These are phyloP conservation scores for Pueraria montana DNA, from an alignment of 306 rosid genomes.

Conservation along the genomic window DNA sequence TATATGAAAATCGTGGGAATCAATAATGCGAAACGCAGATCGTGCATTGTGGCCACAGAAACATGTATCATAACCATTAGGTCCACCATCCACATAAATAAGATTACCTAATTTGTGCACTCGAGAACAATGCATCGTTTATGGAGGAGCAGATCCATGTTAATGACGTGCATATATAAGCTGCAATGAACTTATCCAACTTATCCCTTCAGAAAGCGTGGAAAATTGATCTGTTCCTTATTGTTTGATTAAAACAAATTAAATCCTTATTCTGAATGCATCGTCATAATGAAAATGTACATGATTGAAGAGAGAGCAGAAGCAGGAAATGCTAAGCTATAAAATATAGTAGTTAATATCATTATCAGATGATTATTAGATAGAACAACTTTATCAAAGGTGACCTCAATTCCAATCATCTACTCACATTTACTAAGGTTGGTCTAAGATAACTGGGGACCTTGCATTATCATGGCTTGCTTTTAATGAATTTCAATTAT, in stretches of 20 bases:
- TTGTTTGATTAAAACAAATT: background rate
- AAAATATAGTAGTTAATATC: no score
- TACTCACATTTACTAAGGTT: background rate
- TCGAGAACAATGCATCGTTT: background rate
- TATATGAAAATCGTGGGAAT: background rate
- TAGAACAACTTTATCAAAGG: background rate
- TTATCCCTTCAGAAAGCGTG: background rate
- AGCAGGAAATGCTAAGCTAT: background rate
- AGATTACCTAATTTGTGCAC: constrained; percentile 1
- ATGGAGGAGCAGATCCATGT: background rate
- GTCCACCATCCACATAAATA: background rate
- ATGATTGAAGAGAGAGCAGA: background rate
- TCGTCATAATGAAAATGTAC: background rate
- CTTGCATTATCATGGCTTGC: no score
- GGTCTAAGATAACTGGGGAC: background rate
- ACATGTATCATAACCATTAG: background rate
- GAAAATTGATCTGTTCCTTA: background rate
- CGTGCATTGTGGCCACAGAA: background rate
- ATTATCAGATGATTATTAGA: no score
- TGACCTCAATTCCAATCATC: background rate
- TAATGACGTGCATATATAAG: background rate
- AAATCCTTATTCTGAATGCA: background rate
- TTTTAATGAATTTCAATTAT: background rate
- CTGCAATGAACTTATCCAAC: background rate
- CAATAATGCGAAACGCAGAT: background rate